Conservation (phyloP, 345 rosid species). For the Eutrema yunnanense region DNA sequence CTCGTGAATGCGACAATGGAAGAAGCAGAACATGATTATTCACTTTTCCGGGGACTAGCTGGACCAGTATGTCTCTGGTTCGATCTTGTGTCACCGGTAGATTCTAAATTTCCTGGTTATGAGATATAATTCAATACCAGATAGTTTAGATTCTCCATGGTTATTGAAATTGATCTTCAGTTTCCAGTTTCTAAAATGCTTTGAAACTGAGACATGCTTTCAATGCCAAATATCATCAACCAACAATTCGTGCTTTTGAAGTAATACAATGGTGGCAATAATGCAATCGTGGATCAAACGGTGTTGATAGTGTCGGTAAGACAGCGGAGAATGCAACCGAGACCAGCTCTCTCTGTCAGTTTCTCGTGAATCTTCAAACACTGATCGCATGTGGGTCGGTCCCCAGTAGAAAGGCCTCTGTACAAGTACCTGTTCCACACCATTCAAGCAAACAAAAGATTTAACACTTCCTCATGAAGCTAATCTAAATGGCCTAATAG, state of each 20-base stretch:
- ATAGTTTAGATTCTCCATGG: not conserved
- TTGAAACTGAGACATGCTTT: not conserved
- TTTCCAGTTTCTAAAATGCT: not conserved
- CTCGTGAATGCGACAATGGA: conserved; percentile 8
- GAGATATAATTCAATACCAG: conserved; percentile 38
- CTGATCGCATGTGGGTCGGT: conserved; percentile 90
- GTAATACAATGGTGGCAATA: not conserved
- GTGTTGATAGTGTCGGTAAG: conserved; percentile 72
- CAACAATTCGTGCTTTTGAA: not conserved
- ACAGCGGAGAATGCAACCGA: conserved; percentile 82
- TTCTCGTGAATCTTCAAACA: conserved; percentile 85
- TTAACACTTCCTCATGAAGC: not conserved
- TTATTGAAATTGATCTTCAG: not conserved
- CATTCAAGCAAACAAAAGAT: not conserved
- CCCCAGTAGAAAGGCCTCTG: conserved; percentile 86
- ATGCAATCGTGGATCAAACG: conserved; percentile 39
- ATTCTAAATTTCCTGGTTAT: conserved; percentile 74
- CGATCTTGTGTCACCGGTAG: conserved; percentile 45
- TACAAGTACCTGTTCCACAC: conserved; percentile 57
- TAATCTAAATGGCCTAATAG: not conserved
- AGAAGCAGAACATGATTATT: conserved; percentile 31
- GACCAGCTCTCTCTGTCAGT: conserved; percentile 82
- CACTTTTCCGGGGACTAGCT: conserved; percentile 73
- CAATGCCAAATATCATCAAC: not conserved
- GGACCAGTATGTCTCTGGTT: conserved; percentile 76